Evolutionary conservation across 192 early-diverging fungal species (phyloP), one percentile per base, ranked within the genome.

Genomic region (Rhizophagus prolifer): DNA sequence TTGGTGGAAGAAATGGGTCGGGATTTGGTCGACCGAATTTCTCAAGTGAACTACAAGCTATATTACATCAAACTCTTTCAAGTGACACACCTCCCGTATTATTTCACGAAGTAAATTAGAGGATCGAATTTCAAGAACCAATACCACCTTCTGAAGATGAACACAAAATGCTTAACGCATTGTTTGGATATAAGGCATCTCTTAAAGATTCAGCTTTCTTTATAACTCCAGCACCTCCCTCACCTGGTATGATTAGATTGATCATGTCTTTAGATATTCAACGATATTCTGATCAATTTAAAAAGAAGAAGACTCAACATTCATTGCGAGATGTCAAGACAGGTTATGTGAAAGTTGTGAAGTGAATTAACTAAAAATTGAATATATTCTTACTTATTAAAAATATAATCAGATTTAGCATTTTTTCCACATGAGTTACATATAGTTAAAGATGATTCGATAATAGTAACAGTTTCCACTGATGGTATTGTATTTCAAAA

Each of bases 121-220:
- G 64, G 4, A 41, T 69, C 25, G 67, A 69, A 69, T 69, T 46
- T 14, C 38, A 46, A 46, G 67, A 69, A 16, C 41, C 67, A 25
- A n/a, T 46, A 25, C 19, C 19, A 26, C 67, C 67, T 3, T 44
- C 67, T 25, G 67, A 69, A 46, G 38, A 46, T 25, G 67, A 69
- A 47, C 38, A 69, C 23, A 21, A n/a, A 25, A 69, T 38, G 19
- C 36, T 46, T 69, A 46, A 46, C 46, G 67, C 67, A 26, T 69
- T 69, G 46, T 41, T 41, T 69, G 41, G 38, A 25, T 69, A 69
- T 31, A 69, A 69, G n/a, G 67, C 67, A 25, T 23, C 67, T 13
- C 67, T 69, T 41, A 69, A 69, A 69, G 67, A 69, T 69, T 69
- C 67, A n/a, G 67, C 67, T n/a, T 69, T 69, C 23, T 69, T 25